These are phyloP conservation scores for Colletotrichum sp. DNA, from an alignment of 2,329 filamentous ascomycete genomes.

Conservation along the genomic window DNA sequence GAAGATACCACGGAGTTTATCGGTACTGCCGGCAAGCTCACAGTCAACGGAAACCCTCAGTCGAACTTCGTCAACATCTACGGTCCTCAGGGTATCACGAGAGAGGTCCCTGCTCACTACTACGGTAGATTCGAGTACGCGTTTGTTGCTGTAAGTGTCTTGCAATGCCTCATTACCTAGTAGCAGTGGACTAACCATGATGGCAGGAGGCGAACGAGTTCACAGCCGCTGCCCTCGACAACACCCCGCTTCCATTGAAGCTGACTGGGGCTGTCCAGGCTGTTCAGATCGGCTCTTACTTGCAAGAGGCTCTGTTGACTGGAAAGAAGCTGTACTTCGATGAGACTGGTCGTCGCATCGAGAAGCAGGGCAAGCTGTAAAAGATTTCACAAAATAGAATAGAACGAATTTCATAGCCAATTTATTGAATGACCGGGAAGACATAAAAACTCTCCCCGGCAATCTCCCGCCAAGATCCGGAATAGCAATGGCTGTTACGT, in stretches of 20 bases:
- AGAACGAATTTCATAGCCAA: not conserved
- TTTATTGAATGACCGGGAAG: not conserved
- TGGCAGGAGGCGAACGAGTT: slow-evolving; percentile 65
- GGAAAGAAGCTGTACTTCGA: slow-evolving; percentile 65
- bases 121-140: slow-evolving; percentile 68
- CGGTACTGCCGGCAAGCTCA: slow-evolving; percentile 68
- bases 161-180: rapidly evolving
- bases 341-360: slow-evolving; percentile 50
- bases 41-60: slow-evolving; percentile 63
- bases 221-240: slow-evolving; percentile 61
- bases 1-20: slow-evolving; percentile 72
- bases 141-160: slow-evolving; percentile 49
- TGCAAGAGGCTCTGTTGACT: slow-evolving; percentile 61
- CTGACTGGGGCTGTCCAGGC: slow-evolving; percentile 63
- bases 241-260: slow-evolving; percentile 59
- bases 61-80: slow-evolving; percentile 60
- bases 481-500: too few relatives aligned
- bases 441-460: too few relatives aligned
- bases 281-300: slow-evolving; percentile 63
- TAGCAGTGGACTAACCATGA: rapidly evolving
- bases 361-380: slow-evolving; percentile 40
- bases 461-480: too few relatives aligned
- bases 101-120: slow-evolving; percentile 65
- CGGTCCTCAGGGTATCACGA: slow-evolving; percentile 55
- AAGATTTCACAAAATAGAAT: not conserved